A percentile compares a stretch with the other conserved stretches of the same genome.
phyloP scores from a whole-genome alignment of 495 filamentous ascomycete species.

The Trichocladium uniseriatum region DNA sequence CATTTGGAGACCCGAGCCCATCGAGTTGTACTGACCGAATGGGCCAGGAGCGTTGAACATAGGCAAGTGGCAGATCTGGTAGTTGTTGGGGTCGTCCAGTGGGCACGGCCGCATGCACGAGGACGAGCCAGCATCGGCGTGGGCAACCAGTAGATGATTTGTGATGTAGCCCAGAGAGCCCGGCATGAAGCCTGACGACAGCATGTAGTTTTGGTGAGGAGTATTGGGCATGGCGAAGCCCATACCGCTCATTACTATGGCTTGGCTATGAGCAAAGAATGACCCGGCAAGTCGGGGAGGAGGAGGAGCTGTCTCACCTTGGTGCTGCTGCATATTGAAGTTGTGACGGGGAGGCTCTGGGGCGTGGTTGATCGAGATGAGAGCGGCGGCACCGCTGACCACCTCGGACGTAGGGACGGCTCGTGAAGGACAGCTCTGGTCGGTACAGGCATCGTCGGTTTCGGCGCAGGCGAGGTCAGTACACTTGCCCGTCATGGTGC shows the following conservation, averaged over 20 bases:
- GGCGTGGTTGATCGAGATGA: slow-evolving; percentile 28
- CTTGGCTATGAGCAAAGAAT: slow-evolving; percentile 2
- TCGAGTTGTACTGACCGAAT: slow-evolving; percentile 17
- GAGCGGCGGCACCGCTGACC: slow-evolving; percentile 25
- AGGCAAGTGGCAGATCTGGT: slow-evolving; percentile 22
- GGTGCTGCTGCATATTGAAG: slow-evolving; percentile 9
- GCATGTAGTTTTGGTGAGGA: slow-evolving; percentile 9
- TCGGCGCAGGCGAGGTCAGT: slow-evolving; percentile 24
- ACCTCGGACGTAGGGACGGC: slow-evolving; percentile 15
- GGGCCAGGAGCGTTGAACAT: slow-evolving; percentile 6
- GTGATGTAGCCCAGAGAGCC: slow-evolving; percentile 19
- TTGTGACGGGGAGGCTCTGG: slow-evolving; percentile 9
- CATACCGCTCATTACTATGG: slow-evolving; percentile 9
- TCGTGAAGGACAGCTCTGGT: slow-evolving; percentile 25
- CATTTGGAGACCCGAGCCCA: slow-evolving; percentile 8
- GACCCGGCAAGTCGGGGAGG: background rate
- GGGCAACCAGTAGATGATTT: slow-evolving; percentile 22
- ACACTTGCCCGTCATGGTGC: slow-evolving; percentile 32
- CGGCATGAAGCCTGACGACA: slow-evolving; percentile 8
- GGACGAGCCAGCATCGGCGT: slow-evolving; percentile 14
- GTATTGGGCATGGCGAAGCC: slow-evolving; percentile 12
- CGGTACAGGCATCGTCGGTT: slow-evolving; percentile 26
- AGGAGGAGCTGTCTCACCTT: slow-evolving; percentile 3
- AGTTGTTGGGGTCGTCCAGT: slow-evolving; percentile 23
- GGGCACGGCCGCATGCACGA: slow-evolving; percentile 22